Base-by-base conservation (phyloP, 192 early-diverging fungal species). In the Rhizoclosmatium globosum region DNA sequence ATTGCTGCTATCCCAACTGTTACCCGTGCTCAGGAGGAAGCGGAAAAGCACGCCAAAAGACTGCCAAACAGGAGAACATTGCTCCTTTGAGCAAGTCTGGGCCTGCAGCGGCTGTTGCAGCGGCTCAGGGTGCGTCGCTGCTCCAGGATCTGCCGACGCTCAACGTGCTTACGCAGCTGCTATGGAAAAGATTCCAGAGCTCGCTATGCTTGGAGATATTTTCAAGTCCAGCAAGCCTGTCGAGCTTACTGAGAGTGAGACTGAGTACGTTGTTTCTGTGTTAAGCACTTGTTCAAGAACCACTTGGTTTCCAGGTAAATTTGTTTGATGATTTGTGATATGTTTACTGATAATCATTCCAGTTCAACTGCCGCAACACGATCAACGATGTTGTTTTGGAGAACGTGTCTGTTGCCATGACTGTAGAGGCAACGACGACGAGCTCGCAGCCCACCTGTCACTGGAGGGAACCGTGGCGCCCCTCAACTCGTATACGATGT, bases 221-320 rank as follows among this genome's bases (percentile, higher is more conserved):
- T 94, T 97, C 89, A 96, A 95, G 77, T 95, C 93, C 21, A 95
- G 92, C 66, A 88, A 90, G 79, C 85, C 92, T n/a, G 87, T 92
- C 21, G 91, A 91, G 68, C 85, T 98, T 31, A 98, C 96, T 19
- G 98, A 99, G 80, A 87, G 91, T 11, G 98, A 98, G 83, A 96
- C 95, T 11, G 98, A 99, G 83, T 99, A 99, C 85, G 91, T 92
- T 41, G 95, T 99, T 65, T 85, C 87, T 96, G 94, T 76, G 82
- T 97, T 68, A 98, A 98, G 85, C 98, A 99, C 74, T 89, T 97
- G n/a, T 99, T 95, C 81, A 84, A 87, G 60, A 84, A 89, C 39
- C 95, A 98, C 71, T 75, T 99, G 73, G 94, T 99, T 97, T 98
- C 88, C 95, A 99, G 89, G 92, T 93, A 90, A 59, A 47, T 11